Evolutionary conservation across 768 basidiomycete species (phyloP).

Genomic region (Coprinopsis cinerea): DNA sequence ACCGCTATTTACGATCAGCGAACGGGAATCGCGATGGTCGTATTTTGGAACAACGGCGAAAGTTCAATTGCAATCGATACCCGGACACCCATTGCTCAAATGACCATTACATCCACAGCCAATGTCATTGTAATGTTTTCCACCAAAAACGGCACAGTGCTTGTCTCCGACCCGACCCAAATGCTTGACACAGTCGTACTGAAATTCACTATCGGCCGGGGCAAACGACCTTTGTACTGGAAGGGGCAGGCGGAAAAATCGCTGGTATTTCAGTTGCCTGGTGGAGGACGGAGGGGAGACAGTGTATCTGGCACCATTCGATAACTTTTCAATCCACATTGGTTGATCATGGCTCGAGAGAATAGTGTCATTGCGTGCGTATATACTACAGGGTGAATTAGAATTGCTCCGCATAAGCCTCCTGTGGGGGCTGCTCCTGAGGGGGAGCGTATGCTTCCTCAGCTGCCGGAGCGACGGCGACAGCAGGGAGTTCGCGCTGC

Average conservation of each 20-base stretch:
- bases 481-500: slow-evolving; percentile 64
- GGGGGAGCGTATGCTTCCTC: slow-evolving; percentile 46
- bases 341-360: neutral
- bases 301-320: slow-evolving; percentile 29
- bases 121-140: slow-evolving; percentile 42
- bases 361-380: slow-evolving; percentile 11
- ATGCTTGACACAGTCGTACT: slow-evolving; percentile 31
- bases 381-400: slow-evolving; percentile 32
- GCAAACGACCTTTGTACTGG: slow-evolving; percentile 22
- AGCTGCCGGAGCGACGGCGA: slow-evolving; percentile 43
- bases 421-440: slow-evolving; percentile 30
- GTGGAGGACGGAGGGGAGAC: slow-evolving; percentile 43
- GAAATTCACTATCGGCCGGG: slow-evolving; percentile 25
- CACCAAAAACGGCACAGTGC: slow-evolving; percentile 35
- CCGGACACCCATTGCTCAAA: slow-evolving; percentile 14
- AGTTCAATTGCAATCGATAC: slow-evolving; percentile 28
- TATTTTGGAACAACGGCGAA: slow-evolving; percentile 53
- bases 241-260: slow-evolving; percentile 20
- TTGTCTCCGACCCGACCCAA: slow-evolving; percentile 66
- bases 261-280: slow-evolving; percentile 37
- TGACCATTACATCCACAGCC: slow-evolving; percentile 32
- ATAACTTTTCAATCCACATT: neutral
- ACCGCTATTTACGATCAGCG: slow-evolving; percentile 46
- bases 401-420: slow-evolving; percentile 47
- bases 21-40: slow-evolving; percentile 37